Evolutionary conservation across 2,329 filamentous ascomycete genomes (phyloP).

Genomic region (Biscogniauxia sp.): DNA sequence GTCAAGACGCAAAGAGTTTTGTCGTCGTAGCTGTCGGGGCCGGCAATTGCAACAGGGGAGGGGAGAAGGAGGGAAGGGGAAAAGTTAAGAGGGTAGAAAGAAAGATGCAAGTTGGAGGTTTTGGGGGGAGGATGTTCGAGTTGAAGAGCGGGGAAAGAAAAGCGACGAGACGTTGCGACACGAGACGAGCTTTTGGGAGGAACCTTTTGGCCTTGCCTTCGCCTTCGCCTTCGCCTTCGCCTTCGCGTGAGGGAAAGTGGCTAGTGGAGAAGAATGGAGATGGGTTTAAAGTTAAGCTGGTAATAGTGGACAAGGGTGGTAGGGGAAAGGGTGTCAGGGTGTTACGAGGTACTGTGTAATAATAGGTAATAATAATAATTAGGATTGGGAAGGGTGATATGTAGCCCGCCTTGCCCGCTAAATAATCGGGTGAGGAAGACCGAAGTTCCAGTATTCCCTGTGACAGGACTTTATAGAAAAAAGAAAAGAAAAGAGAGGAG

Average conservation of each 20-base stretch:
- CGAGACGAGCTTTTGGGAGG: constrained; percentile 16
- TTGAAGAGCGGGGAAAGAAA: constrained; percentile 6
- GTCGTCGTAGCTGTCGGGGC: constrained; percentile 15
- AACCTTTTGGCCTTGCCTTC: not conserved
- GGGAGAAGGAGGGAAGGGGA: constrained; percentile 6
- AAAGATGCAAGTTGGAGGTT: constrained; percentile 2
- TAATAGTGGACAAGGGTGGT: constrained; percentile 18
- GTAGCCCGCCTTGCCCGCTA: not conserved
- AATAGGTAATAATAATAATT: constrained; percentile 8
- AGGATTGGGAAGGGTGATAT: constrained; percentile 13
- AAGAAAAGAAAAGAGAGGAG: not conserved
- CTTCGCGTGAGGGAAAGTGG: constrained; percentile 23
- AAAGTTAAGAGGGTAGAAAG: constrained; percentile 6
- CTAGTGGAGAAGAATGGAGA: constrained; percentile 24
- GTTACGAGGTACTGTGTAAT: constrained; percentile 14
- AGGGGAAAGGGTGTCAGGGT: not conserved
- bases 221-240: not conserved
- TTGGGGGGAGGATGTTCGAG: not conserved
- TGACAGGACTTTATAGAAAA: not conserved
- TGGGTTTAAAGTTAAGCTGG: constrained; percentile 22
- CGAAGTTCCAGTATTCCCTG: not conserved
- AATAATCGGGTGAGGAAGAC: not conserved
- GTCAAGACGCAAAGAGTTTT: constrained; percentile 9
- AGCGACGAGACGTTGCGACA: constrained; percentile 24
- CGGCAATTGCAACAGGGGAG: constrained; percentile 16